These are phyloP conservation scores for Diplodia corticola DNA, from an alignment of 2,329 filamentous ascomycete species.

Conservation along the genomic window DNA sequence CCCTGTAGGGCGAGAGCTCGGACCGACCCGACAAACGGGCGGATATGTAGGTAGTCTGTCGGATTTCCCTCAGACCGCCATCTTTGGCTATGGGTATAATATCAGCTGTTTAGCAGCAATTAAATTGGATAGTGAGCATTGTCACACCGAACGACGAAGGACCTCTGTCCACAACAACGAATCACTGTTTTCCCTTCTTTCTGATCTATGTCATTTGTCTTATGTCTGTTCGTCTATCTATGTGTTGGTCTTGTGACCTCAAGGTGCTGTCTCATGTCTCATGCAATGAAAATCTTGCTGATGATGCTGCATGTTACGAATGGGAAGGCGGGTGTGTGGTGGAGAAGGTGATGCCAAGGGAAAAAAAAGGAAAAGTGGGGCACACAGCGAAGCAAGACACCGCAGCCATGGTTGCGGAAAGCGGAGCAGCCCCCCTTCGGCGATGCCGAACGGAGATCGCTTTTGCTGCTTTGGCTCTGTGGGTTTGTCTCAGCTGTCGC, in stretches of 20 bases:
- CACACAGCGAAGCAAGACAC: background rate
- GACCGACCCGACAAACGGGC: background rate
- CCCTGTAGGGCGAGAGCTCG: background rate
- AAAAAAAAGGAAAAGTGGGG: background rate
- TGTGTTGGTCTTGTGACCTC: too few relatives aligned
- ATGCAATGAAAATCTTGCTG: background rate
- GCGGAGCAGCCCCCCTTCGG: conserved; percentile 1
- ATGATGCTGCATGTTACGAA: background rate
- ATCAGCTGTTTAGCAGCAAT: too few relatives aligned
- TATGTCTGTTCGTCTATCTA: background rate
- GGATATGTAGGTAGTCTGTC: background rate
- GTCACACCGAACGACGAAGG: background rate
- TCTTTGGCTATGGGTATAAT: too few relatives aligned
- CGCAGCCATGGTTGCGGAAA: conserved; percentile 4
- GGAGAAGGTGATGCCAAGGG: background rate
- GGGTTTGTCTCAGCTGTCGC: conserved; percentile 8
- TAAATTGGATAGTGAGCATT: background rate
- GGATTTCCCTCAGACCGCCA: background rate
- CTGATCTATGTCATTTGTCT: background rate
- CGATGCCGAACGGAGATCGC: conserved; percentile 6
- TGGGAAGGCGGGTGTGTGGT: background rate
- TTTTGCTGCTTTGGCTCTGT: background rate
- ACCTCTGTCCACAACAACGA: background rate
- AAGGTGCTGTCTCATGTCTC: background rate
- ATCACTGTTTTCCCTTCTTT: background rate